Evolutionary conservation across 2,329 filamentous ascomycete species (phyloP), one percentile per base, ranked within the genome.

Genomic region (Xylariomycetidae sp.): DNA sequence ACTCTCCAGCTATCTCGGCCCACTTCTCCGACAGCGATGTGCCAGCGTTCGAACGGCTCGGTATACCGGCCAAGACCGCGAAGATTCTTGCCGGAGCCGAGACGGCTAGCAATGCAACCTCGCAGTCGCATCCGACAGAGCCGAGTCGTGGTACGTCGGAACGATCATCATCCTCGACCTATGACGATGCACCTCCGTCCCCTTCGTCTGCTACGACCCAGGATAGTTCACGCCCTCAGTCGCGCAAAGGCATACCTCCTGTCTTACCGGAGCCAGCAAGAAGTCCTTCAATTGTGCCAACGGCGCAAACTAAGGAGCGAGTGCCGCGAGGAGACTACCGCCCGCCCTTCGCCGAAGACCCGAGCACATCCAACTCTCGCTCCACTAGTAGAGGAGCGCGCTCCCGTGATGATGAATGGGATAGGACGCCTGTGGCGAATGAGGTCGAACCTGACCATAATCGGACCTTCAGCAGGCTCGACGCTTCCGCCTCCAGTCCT

Each of bases 211-310:
- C 51, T 1, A 62, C 58, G 4, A 67, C 63, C 1, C 62, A 63
- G 4, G 60, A 63, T 30, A 65, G 58, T 6, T 65, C 63, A 5
- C 50, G 62, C n/a, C 63, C 63, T 3, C 63, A 65, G 32, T 65
- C 61, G 5, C 48, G 54, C 8, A 61, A 59, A 38, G 63, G 56
- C n/a, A 14, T 44, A 13, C 27, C 33, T 5, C 34, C 52, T 6
- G 39, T 48, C 2, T 35, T 46, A 4, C 27, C 40, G 1, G 54
- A 51, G 6, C 39, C 25, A 19, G 30, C 39, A n/a, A 39, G 38
- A 10, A 33, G 12, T 4, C 25, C 27, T 6, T 16, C 33, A 12
- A 30, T 19, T 9, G 39, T 29, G 25, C 22, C 34, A n/a, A 32
- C 10, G 3, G n/a, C 29, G 5, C 25, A 35, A 28, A 25, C 23